Evolutionary conservation across 495 filamentous ascomycete species (phyloP).

Genomic region (Amphirosellinia nigrospora): DNA sequence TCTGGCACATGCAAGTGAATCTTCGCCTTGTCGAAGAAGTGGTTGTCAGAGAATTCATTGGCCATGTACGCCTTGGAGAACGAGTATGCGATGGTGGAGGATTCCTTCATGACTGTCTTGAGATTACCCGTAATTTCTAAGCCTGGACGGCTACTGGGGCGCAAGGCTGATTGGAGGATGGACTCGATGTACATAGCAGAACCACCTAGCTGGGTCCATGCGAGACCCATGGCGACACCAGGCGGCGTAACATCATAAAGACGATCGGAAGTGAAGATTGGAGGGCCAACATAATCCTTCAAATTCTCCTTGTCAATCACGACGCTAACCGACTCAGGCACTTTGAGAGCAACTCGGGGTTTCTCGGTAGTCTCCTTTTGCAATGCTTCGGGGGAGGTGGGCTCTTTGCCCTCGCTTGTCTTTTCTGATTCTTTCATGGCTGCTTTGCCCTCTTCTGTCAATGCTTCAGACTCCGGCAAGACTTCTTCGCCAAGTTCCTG

Average conservation of each 20-base stretch:
- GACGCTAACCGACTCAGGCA: slow-evolving; percentile 88
- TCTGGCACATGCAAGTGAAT: slow-evolving; percentile 97
- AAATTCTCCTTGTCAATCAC: slow-evolving; percentile 87
- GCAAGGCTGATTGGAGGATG: slow-evolving; percentile 84
- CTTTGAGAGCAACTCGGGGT: slow-evolving; percentile 79
- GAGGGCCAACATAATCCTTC: slow-evolving; percentile 97
- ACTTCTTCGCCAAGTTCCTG: slow-evolving; percentile 90
- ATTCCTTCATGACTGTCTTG: slow-evolving; percentile 98
- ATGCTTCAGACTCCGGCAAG: slow-evolving; percentile 77
- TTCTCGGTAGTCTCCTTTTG: slow-evolving; percentile 58
- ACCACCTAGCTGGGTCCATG: slow-evolving; percentile 98
- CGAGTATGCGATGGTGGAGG: slow-evolving; percentile 89
- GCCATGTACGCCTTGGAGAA: slow-evolving; percentile 92
- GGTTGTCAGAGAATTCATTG: slow-evolving; percentile 81
- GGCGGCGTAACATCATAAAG: slow-evolving; percentile 93
- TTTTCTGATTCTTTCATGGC: slow-evolving; percentile 70
- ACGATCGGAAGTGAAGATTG: slow-evolving; percentile 92
- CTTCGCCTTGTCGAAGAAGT: slow-evolving; percentile 95
- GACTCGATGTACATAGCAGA: slow-evolving; percentile 97
- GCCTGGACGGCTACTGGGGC: slow-evolving; percentile 70
- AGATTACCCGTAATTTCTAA: slow-evolving; percentile 93
- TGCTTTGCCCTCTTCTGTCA: slow-evolving; percentile 88
- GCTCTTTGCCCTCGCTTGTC: slow-evolving; percentile 33
- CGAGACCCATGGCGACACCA: slow-evolving; percentile 98
- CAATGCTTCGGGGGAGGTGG: slow-evolving; percentile 35